Conservation (phyloP, 2,329 filamentous ascomycete genomes). For the Aspergillus sp. region DNA sequence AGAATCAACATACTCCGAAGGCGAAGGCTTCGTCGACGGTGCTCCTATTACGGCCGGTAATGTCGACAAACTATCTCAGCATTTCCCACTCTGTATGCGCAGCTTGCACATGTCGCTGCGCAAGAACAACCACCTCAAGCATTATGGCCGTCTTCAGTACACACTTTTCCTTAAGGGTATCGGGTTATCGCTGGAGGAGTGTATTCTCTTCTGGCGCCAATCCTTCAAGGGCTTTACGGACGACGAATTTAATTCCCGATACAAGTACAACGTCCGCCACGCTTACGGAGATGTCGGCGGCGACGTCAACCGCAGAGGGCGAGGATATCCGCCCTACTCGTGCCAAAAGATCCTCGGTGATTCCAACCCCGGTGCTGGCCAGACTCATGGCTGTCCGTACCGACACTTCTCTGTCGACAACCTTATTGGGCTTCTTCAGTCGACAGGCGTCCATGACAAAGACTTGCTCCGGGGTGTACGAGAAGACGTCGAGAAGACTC, state of each 20-base stretch:
- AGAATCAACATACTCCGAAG: conserved; percentile 74
- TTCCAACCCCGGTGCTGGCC: conserved; percentile 78
- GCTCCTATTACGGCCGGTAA: conserved; percentile 74
- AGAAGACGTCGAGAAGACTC: conserved; percentile 83
- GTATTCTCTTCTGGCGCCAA: conserved; percentile 85
- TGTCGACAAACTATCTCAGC: conserved; percentile 74
- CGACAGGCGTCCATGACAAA: conserved; percentile 75
- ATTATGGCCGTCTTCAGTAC: conserved; percentile 91
- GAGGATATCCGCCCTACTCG: conserved; percentile 86
- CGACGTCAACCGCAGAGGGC: conserved; percentile 79
- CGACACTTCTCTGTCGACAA: conserved; percentile 90
- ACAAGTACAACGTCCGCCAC: conserved; percentile 96
- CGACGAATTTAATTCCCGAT: conserved; percentile 95
- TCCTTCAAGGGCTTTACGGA: conserved; percentile 85
- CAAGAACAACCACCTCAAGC: conserved; percentile 87
- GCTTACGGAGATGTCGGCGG: conserved; percentile 92
- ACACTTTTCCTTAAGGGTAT: conserved; percentile 96
- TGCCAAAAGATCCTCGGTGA: conserved; percentile 96
- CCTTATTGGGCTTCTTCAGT: conserved; percentile 70
- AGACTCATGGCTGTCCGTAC: conserved; percentile 95
- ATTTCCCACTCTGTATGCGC: conserved; percentile 93
- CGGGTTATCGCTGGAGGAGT: conserved; percentile 87
- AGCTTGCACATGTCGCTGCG: conserved; percentile 83
- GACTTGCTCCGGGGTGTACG: conserved; percentile 76
- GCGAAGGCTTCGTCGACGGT: conserved; percentile 64